phyloP scores from a whole-genome alignment of 1,284 basidiomycete genomes.

The Ustanciosporium gigantosporum region DNA sequence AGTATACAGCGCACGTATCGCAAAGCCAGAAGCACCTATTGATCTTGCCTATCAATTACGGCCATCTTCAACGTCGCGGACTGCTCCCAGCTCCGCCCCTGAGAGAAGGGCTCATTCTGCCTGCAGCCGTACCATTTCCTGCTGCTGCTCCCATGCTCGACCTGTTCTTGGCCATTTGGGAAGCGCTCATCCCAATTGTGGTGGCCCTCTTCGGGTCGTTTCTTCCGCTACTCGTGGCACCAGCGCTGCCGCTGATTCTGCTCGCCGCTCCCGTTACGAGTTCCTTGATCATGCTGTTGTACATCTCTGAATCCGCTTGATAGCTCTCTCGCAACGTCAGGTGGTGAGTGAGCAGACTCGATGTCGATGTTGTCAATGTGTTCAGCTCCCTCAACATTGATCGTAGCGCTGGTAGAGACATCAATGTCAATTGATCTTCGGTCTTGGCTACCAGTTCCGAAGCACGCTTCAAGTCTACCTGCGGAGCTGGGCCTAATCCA shows the following conservation, averaged over 20 bases:
- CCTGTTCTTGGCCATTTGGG: slow-evolving; percentile 9
- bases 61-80: slow-evolving; percentile 11
- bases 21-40: too few species aligned
- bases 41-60: too few species aligned
- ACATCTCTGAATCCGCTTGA: slow-evolving; percentile 54
- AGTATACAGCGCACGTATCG: too few species aligned
- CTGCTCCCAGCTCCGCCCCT: slow-evolving; percentile 14
- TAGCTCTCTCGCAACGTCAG: slow-evolving; percentile 53
- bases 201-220: slow-evolving; percentile 18
- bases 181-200: slow-evolving; percentile 13
- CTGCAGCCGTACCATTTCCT: too few species aligned
- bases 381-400: slow-evolving; percentile 45
- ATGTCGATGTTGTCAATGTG: slow-evolving; percentile 41
- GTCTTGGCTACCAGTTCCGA: slow-evolving; percentile 39
- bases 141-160: too few species aligned
- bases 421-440: slow-evolving; percentile 52
- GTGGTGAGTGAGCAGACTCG: slow-evolving; percentile 52
- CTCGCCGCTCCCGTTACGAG: slow-evolving; percentile 54
- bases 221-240: neutral
- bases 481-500: slow-evolving; percentile 30
- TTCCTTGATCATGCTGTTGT: slow-evolving; percentile 57
- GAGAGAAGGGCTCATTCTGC: slow-evolving; percentile 20
- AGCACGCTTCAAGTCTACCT: slow-evolving; percentile 42
- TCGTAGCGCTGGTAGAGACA: slow-evolving; percentile 50
- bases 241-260: slow-evolving; percentile 19